Base-by-base conservation (phyloP, 306 rosid species). In the Cicer chorassanicum region DNA sequence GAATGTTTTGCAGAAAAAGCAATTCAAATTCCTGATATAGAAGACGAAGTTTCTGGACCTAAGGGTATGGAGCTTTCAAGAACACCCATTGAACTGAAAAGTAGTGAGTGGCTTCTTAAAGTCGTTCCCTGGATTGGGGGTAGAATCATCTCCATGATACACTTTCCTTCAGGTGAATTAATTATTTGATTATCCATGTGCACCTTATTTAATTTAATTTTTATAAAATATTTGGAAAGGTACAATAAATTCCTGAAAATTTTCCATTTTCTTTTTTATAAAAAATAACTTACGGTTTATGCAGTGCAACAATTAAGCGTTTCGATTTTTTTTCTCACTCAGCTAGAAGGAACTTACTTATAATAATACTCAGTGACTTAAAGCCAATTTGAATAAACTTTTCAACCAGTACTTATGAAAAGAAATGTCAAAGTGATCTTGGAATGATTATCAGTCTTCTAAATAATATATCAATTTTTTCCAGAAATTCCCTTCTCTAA, bases 71-170 rank as follows among this genome's bases (percentile, higher is more conserved):
- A 82, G 53, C 89, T 91, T 69, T 84, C 91, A 54, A 80, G 80
- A 76, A 83, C 82, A 77, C 97, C 97, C 65, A 70, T 89, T 78
- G 96, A 93, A 81, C 78, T 93, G 85, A 93, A 86, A 82, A 89
- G 86, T 68, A 82, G 86, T 36, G 80, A 80, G 65, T 93, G 98
- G 98, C 68, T 39, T 84, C 78, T 88, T 65, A 83, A 93, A 84
- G 81, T 88, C 44, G 89, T 91, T 80, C 97, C 98, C 64, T 89
- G 98, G 98, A 93, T 89, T 83, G 97, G 98, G 45, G 98, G 97
- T 51, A 84, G 98, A 91, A 89, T 93, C 55, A 84, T 91, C 74
- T 91, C 98, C 73, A 93, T 91, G 97, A 76, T 67, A 68, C 93
- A 93, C 89, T 72, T 83, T 74, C 91, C 92, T 63, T 88, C 98